These are phyloP conservation scores for Neofusicoccum laricinum DNA, from an alignment of 2,329 filamentous ascomycete genomes.

Conservation along the genomic window DNA sequence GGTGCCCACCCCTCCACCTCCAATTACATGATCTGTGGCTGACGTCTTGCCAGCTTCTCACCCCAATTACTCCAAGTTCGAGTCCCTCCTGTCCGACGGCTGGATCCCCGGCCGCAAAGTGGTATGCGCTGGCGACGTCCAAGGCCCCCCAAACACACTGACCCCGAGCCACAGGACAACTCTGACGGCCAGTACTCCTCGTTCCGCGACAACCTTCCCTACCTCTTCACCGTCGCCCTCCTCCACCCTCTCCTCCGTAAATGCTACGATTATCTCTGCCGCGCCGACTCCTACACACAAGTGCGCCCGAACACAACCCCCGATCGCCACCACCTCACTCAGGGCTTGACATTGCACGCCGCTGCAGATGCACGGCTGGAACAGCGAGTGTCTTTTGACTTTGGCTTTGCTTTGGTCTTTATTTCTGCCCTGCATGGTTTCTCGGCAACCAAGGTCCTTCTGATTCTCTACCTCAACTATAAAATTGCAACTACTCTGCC, in stretches of 20 bases:
- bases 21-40: not conserved
- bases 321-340: conserved; percentile 30
- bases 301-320: conserved; percentile 35
- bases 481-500: conserved; percentile 71
- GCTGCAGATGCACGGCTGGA: conserved; percentile 54
- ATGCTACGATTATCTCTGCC: conserved; percentile 60
- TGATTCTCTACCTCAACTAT: conserved; percentile 80
- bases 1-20: conserved; percentile 48
- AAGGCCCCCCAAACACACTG: not conserved
- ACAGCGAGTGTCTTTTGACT: conserved; percentile 78
- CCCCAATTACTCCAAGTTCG: conserved; percentile 74
- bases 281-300: conserved; percentile 44
- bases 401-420: conserved; percentile 75
- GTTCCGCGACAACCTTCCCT: conserved; percentile 83
- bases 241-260: conserved; percentile 77
- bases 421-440: conserved; percentile 78
- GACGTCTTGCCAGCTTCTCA: conserved; percentile 62
- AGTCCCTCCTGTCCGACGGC: conserved; percentile 68
- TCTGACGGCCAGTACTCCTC: conserved; percentile 84
- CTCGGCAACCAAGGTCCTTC: conserved; percentile 76
- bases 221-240: conserved; percentile 69
- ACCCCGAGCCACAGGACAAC: conserved; percentile 62
- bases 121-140: conserved; percentile 43
- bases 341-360: conserved; percentile 45
- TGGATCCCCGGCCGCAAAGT: conserved; percentile 94